phyloP scores from a whole-genome alignment of 768 basidiomycete genomes.

The Rhodotorula toruloides region DNA sequence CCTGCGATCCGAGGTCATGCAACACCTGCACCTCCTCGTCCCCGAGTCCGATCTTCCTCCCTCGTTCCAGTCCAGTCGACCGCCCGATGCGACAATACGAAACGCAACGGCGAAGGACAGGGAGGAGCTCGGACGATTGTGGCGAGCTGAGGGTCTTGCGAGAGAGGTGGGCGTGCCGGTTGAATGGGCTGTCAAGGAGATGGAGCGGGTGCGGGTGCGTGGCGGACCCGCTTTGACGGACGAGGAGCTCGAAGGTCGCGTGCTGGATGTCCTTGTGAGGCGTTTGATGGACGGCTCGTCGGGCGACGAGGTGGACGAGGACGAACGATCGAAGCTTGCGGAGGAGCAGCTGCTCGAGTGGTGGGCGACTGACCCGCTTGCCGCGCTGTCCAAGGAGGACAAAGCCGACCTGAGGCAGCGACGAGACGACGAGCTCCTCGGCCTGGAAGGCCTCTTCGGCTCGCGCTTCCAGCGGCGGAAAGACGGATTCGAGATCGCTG shows the following conservation, averaged over 20 bases:
- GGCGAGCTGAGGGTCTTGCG: slow-evolving; percentile 38
- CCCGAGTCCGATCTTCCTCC: slow-evolving; percentile 81
- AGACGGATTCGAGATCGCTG: slow-evolving; percentile 41
- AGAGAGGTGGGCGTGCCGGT: slow-evolving; percentile 35
- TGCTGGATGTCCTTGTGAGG: slow-evolving; percentile 4
- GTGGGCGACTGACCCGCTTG: not conserved
- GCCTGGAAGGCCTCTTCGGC: slow-evolving; percentile 38
- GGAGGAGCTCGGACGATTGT: slow-evolving; percentile 38
- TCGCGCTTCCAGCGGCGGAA: slow-evolving; percentile 46
- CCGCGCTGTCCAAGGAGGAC: slow-evolving; percentile 29
- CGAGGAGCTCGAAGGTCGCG: not conserved
- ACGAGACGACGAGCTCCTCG: slow-evolving; percentile 36
- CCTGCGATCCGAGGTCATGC: slow-evolving; percentile 71
- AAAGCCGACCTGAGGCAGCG: slow-evolving; percentile 40
- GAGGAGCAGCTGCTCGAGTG: not conserved
- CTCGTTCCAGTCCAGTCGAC: slow-evolving; percentile 40
- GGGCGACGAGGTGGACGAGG: slow-evolving; percentile 1
- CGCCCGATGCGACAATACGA: slow-evolving; percentile 36
- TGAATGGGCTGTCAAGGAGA: slow-evolving; percentile 18
- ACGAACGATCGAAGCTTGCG: slow-evolving; percentile 7
- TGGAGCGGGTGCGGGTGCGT: slow-evolving; percentile 3
- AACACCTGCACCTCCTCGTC: slow-evolving; percentile 73
- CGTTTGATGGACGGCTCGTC: slow-evolving; percentile 2
- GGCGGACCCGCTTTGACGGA: not conserved
- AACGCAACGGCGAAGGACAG: slow-evolving; percentile 30